phyloP scores from a whole-genome alignment of 176 grass and related monocot species.

The Neostapfia colusana region DNA sequence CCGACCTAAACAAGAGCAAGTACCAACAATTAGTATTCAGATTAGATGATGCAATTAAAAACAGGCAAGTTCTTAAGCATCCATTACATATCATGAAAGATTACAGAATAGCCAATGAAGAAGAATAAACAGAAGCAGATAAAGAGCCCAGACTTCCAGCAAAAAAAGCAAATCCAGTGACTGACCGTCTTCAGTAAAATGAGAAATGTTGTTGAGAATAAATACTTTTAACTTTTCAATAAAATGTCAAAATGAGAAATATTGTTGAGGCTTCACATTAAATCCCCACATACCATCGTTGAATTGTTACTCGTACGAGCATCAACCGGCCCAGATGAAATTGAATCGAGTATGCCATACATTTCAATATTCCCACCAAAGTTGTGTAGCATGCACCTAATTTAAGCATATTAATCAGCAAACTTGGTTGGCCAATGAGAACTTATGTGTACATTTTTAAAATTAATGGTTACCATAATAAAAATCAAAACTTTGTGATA shows the following conservation, averaged over 20 bases:
- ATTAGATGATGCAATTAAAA: conserved; percentile 25
- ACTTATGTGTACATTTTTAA: conserved; percentile 2
- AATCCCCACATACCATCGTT: conserved; percentile 69
- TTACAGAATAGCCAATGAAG: background rate
- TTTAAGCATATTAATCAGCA: conserved; percentile 33
- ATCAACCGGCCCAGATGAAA: conserved; percentile 83
- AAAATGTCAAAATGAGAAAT: conserved; percentile 12
- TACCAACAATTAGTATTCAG: conserved; percentile 1
- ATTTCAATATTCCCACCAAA: conserved; percentile 99
- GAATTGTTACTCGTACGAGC: conserved; percentile 76
- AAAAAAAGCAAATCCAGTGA: background rate
- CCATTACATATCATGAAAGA: conserved; percentile 9
- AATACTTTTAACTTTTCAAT: background rate
- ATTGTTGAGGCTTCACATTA: conserved; percentile 19
- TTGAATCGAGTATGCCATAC: conserved; percentile 88
- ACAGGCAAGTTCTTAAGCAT: background rate
- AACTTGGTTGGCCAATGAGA: conserved; percentile 7
- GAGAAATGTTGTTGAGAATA: background rate
- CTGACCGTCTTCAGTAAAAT: background rate
- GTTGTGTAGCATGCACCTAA: conserved; percentile 99
- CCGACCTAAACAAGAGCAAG: conserved; percentile 62
- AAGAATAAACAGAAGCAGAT: background rate
- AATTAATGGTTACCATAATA: background rate
- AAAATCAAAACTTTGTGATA: background rate
- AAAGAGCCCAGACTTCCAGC: background rate